Evolutionary conservation across 192 early-diverging fungal species (phyloP), one percentile per base, ranked within the genome.

Genomic region (Lunasporangiospora selenospora): DNA sequence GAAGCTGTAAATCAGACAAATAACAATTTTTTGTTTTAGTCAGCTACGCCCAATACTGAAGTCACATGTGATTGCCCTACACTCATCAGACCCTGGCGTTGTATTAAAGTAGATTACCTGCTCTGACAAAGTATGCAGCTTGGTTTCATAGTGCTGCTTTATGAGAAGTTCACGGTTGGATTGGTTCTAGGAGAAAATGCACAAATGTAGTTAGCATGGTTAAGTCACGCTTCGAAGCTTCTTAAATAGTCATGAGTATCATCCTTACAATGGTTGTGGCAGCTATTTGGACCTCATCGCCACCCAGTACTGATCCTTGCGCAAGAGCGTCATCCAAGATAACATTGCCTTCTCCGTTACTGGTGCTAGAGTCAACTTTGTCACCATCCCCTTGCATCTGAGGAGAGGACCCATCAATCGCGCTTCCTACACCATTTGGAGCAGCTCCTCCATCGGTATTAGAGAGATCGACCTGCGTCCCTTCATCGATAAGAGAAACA

Each of bases 91-190:
- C 11, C 11, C 16, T 37, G 21, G 42, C 46, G 56, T 43, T 58
- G 27, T 58, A 39, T 19, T 19, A 39, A 12, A 46, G 16, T 58
- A 45, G 56, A 16, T 10, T 47, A 76, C 50, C 59, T 75, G 50
- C 46, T 82, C 77, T 0, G 44, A 75, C 24, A 79, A 49, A 39
- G 77, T 76, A 27, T 77, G 55, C 18, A 82, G 50, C 51, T 82
- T 76, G 30, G 57, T 39, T 15, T 82, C 77, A 36, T 79, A 82
- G 42, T 78, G 75, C 48, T 79, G 67, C 57, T 79, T 79, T 32
- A 82, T 80, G 42, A 77, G 41, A 21, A 32, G 38, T 45, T 80
- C 75, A 0, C 75, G 67, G 30, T 73, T 73, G 19, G 61, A 41
- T 13, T 56, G 62, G n/a, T 55, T 44, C 51, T 53, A 39, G 10